Conservation (phyloP, 805 yeast genomes). For the Pichia scutulata region DNA sequence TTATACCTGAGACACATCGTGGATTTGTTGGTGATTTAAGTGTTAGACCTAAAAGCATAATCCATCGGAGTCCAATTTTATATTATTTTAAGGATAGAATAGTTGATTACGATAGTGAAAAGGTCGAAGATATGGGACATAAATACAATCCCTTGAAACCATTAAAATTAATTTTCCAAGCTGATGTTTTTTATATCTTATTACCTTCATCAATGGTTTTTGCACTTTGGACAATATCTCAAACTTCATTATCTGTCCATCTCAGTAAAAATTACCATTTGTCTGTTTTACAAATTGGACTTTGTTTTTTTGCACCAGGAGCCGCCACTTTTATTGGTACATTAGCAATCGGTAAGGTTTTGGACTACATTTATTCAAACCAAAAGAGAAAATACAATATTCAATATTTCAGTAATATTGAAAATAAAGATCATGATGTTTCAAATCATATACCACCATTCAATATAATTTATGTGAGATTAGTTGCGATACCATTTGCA, state of each 20-base stretch:
- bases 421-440: neutral
- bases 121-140: constrained; percentile 11
- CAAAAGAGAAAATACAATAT: constrained; percentile 26
- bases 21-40: constrained; percentile 71
- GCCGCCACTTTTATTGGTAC: constrained; percentile 57
- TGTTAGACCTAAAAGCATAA: constrained; percentile 36
- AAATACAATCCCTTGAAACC: constrained; percentile 24
- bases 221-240: constrained; percentile 61
- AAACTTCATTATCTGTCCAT: constrained; percentile 56
- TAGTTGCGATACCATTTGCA: constrained; percentile 40
- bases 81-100: constrained; percentile 23
- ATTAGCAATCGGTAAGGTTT: constrained; percentile 44
- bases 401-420: constrained; percentile 10
- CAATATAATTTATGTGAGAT: constrained; percentile 48
- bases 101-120: constrained; percentile 24
- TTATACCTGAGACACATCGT: constrained; percentile 72
- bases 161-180: constrained; percentile 11
- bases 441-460: constrained; percentile 31
- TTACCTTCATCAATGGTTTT: constrained; percentile 56
- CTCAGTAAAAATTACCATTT: constrained; percentile 44
- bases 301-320: constrained; percentile 71
- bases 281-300: constrained; percentile 52
- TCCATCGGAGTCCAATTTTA: constrained; percentile 41
- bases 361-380: constrained; percentile 44
- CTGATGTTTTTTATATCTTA: constrained; percentile 34